Percentiles rank a stretch among this genome's conserved stretches.
These are phyloP conservation scores for Lanmaoa rubissima DNA, from an alignment of 768 basidiomycete species.

Conservation along the genomic window DNA sequence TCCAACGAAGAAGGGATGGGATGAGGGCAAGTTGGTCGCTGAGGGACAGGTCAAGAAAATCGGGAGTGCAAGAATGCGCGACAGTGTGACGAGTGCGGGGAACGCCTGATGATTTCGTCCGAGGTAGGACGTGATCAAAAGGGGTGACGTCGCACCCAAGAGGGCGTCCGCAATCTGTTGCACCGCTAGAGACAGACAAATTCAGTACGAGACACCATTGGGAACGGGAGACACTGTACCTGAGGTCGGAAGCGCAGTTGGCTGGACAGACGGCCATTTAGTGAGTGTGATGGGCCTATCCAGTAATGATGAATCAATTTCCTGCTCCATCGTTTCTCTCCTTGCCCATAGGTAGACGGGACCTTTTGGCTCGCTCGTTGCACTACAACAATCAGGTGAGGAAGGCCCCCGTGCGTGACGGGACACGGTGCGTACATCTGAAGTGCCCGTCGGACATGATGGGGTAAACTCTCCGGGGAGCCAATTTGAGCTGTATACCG, in stretches of 20 bases:
- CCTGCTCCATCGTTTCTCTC: slow-evolving; percentile 69
- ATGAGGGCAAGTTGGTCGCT: slow-evolving; percentile 52
- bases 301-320: slow-evolving; percentile 43
- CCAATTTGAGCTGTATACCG: slow-evolving; percentile 58
- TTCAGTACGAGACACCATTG: not conserved
- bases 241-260: slow-evolving; percentile 42
- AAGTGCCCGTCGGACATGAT: slow-evolving; percentile 54
- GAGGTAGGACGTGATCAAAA: slow-evolving; percentile 64
- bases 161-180: slow-evolving; percentile 48
- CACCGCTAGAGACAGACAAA: slow-evolving; percentile 22
- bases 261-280: slow-evolving; percentile 56
- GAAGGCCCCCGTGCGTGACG: too few species aligned
- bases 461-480: slow-evolving; percentile 50
- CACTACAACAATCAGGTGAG: slow-evolving; percentile 37
- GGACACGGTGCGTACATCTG: slow-evolving; percentile 62
- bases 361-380: slow-evolving; percentile 67
- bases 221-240: slow-evolving; percentile 27
- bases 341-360: slow-evolving; percentile 75
- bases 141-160: slow-evolving; percentile 47
- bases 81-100: slow-evolving; percentile 44
- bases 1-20: slow-evolving; percentile 54
- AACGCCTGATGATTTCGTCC: slow-evolving; percentile 55
- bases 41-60: slow-evolving; percentile 52
- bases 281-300: slow-evolving; percentile 25
- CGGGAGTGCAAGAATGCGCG: slow-evolving; percentile 52